Percentiles rank a stretch among this genome's conserved stretches.
Conservation (phyloP, 441 rosid genomes). For the Euphorbia celastroides region DNA sequence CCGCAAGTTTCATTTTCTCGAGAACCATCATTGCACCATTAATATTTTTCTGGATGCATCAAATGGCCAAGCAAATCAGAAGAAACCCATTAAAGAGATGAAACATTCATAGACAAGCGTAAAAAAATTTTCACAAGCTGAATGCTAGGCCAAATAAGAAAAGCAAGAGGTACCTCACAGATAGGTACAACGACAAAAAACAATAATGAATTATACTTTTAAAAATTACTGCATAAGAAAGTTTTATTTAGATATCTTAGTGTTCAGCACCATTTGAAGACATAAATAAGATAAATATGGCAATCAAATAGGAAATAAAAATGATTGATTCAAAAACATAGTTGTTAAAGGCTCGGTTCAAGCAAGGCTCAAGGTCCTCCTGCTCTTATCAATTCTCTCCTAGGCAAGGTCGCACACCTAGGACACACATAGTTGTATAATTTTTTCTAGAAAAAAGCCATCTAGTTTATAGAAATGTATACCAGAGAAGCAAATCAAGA, state of each 20-base stretch:
- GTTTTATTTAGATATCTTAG: no score
- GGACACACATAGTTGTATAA: no score
- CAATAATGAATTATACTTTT: no score
- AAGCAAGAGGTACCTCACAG: constrained; percentile 1
- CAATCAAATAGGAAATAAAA: no score
- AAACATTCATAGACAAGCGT: not conserved
- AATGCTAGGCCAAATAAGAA: not conserved
- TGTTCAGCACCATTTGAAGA: no score
- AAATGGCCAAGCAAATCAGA: constrained; percentile 10
- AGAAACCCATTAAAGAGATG: not conserved
- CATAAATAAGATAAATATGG: no score
- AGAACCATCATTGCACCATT: constrained; percentile 43
- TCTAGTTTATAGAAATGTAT: not conserved
- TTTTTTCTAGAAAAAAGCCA: not conserved
- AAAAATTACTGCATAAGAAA: no score
- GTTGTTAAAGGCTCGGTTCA: no score
- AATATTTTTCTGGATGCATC: constrained; percentile 54
- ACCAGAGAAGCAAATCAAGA: not conserved
- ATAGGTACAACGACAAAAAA: not conserved
- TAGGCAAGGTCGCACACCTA: no score
- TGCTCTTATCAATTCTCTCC: no score
- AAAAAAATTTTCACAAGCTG: not conserved
- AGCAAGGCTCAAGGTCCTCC: no score
- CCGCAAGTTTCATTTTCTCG: constrained; percentile 61
- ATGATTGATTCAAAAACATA: no score